phyloP scores from a whole-genome alignment of 2,329 filamentous ascomycete genomes.

The Penicillium sp. region DNA sequence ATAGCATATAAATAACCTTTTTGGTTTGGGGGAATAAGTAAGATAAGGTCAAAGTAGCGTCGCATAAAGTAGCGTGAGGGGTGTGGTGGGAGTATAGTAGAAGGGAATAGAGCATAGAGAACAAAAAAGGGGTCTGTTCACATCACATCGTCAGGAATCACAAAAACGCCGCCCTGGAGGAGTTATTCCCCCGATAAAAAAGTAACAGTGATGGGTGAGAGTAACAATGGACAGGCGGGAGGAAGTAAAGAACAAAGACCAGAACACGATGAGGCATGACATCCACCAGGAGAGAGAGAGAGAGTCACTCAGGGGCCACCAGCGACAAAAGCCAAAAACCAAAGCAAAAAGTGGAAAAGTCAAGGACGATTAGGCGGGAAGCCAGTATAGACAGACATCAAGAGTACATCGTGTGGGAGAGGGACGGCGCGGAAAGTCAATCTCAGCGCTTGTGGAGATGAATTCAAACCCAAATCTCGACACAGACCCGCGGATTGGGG shows the following conservation, averaged over 20 bases:
- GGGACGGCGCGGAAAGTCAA: neutral
- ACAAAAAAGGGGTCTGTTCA: slow-evolving; percentile 7
- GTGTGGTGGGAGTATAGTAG: neutral
- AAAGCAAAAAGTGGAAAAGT: neutral
- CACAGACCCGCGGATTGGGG: neutral
- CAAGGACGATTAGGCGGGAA: neutral
- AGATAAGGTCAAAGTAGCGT: neutral
- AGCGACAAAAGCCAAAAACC: neutral
- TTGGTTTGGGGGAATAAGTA: slow-evolving; percentile 1
- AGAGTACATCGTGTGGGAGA: slow-evolving; percentile 1
- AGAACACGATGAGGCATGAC: neutral
- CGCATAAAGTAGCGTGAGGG: neutral
- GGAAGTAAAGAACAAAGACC: slow-evolving; percentile 3
- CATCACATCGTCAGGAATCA: slow-evolving; percentile 28
- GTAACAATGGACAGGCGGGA: neutral
- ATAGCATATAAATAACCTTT: slow-evolving; percentile 2
- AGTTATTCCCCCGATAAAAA: slow-evolving; percentile 10
- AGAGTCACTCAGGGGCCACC: neutral
- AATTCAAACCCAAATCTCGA: neutral
- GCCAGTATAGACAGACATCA: slow-evolving; percentile 1
- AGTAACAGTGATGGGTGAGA: slow-evolving; percentile 4
- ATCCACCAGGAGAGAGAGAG: neutral
- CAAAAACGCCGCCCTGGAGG: slow-evolving; percentile 23
- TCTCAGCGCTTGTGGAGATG: neutral
- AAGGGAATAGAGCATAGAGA: neutral